Evolutionary conservation across 2,329 filamentous ascomycete species (phyloP).

Genomic region (Phoma herbarum): DNA sequence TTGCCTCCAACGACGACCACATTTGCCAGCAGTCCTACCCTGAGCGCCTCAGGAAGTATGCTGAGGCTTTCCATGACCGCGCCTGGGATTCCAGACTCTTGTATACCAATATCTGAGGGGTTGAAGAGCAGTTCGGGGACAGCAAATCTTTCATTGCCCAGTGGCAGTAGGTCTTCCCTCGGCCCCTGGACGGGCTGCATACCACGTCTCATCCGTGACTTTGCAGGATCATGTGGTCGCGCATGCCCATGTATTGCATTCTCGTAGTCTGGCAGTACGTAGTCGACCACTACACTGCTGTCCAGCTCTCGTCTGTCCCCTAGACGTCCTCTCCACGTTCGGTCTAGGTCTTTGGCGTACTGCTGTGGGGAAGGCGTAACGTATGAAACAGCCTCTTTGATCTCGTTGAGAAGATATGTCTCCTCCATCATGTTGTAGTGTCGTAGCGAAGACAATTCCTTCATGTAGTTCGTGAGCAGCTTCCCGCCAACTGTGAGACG

Average conservation of each 20-base stretch:
- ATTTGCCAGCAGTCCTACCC: constrained; percentile 85
- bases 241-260: constrained; percentile 71
- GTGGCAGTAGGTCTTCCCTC: constrained; percentile 80
- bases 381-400: constrained; percentile 91
- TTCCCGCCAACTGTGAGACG: constrained; percentile 93
- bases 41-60: constrained; percentile 79
- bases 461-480: constrained; percentile 90
- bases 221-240: constrained; percentile 77
- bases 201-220: constrained; percentile 61
- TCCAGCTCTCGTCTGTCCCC: constrained; percentile 65
- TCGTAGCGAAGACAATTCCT: constrained; percentile 85
- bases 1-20: constrained; percentile 90
- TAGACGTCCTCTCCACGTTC: constrained; percentile 73
- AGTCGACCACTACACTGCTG: constrained; percentile 78
- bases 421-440: constrained; percentile 98
- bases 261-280: constrained; percentile 85
- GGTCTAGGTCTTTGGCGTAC: constrained; percentile 80
- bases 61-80: constrained; percentile 82
- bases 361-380: constrained; percentile 69
- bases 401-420: constrained; percentile 90
- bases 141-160: constrained; percentile 90
- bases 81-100: constrained; percentile 82
- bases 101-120: constrained; percentile 84
- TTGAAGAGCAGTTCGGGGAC: constrained; percentile 91
- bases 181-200: constrained; percentile 59